Percentiles rank a stretch among this genome's conserved stretches.
Conservation (phyloP, 805 yeast species). For the Sungouiozyma ichnusensis region DNA sequence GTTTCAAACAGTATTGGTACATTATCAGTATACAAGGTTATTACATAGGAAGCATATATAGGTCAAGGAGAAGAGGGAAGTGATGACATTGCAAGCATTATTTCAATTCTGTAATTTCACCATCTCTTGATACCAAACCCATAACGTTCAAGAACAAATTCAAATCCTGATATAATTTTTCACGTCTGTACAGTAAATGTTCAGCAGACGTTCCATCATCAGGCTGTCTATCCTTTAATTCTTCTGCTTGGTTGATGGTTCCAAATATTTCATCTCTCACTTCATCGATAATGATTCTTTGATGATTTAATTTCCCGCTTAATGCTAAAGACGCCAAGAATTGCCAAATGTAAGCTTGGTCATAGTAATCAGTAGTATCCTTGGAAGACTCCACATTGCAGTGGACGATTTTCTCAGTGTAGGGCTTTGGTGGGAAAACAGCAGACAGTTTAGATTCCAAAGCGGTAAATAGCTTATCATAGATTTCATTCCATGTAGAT, state of each 20-base stretch:
- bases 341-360: slow-evolving; percentile 90
- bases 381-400: not conserved
- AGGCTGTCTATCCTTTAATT: slow-evolving; percentile 22
- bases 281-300: slow-evolving; percentile 87
- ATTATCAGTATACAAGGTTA: not conserved
- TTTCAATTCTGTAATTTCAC: slow-evolving; percentile 72
- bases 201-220: slow-evolving; percentile 22
- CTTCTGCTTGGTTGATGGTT: slow-evolving; percentile 67
- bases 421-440: slow-evolving; percentile 66
- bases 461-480: slow-evolving; percentile 70
- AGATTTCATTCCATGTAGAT: slow-evolving; percentile 62
- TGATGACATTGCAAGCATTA: slow-evolving; percentile 14
- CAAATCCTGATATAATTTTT: slow-evolving; percentile 62
- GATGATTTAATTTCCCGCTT: slow-evolving; percentile 84
- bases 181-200: slow-evolving; percentile 39
- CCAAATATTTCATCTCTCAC: slow-evolving; percentile 89
- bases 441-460: slow-evolving; percentile 67
- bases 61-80: no score
- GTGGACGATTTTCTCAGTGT: slow-evolving; percentile 15
- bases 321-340: slow-evolving; percentile 87
- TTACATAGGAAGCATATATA: no score
- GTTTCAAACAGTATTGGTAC: not conserved
- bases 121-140: slow-evolving; percentile 89
- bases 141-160: slow-evolving; percentile 89
- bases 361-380: slow-evolving; percentile 31